Evolutionary conservation across 2,329 filamentous ascomycete species (phyloP).

Genomic region (Neofusicoccum laricinum): DNA sequence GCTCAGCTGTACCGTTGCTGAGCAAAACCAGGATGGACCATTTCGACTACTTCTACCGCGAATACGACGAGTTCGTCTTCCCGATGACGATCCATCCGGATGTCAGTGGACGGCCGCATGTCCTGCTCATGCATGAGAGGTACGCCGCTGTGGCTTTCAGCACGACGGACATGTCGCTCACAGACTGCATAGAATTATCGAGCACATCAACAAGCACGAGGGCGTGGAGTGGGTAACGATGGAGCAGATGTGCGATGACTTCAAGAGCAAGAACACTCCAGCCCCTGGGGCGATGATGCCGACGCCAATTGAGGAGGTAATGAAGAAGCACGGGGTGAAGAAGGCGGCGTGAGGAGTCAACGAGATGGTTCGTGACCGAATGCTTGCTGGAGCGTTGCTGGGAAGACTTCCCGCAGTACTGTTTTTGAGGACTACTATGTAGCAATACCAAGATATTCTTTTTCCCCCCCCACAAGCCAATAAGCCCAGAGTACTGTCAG

Average conservation of each 20-base stretch:
- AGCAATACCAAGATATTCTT: neutral
- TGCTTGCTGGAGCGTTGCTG: too few species aligned
- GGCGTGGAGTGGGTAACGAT: conserved; percentile 68
- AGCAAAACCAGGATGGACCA: conserved; percentile 49
- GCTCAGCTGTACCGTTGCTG: conserved; percentile 51
- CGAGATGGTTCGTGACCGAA: neutral
- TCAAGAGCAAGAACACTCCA: conserved; percentile 63
- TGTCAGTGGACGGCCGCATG: conserved; percentile 62
- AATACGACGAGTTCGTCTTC: conserved; percentile 75
- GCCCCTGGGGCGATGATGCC: conserved; percentile 61
- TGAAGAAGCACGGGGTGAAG: conserved; percentile 42
- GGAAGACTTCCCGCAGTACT: neutral
- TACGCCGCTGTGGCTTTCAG: conserved; percentile 26
- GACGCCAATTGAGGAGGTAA: conserved; percentile 51
- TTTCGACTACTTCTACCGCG: conserved; percentile 72
- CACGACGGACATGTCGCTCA: neutral
- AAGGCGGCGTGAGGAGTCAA: conserved; percentile 19
- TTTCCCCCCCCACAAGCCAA: too few species aligned
- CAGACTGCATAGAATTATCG: conserved; percentile 47
- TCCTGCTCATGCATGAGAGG: conserved; percentile 70
- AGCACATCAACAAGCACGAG: conserved; percentile 64
- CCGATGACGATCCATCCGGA: conserved; percentile 77
- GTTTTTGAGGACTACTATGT: neutral
- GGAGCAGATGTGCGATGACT: conserved; percentile 69
- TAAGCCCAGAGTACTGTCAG: too few species aligned